Base-by-base conservation (phyloP, 148 eudicot species). In the Camellia lanceoleosa region DNA sequence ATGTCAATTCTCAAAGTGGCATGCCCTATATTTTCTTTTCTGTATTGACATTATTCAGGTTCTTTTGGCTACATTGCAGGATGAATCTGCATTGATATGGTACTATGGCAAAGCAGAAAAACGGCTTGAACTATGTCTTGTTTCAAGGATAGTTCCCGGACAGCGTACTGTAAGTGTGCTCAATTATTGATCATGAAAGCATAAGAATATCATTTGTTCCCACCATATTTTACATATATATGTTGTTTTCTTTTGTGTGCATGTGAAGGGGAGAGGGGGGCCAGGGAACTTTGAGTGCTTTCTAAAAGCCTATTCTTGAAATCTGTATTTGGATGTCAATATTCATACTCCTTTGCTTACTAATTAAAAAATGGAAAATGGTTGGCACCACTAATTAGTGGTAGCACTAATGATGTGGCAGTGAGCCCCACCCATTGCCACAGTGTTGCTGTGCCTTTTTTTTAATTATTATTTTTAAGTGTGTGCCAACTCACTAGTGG, bases 61-160 rank as follows among this genome's bases (percentile, higher is more conserved):
- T 73, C 42, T 63, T 67, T 56, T 80, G 80, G 44, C 62, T 76
- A 77, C 14, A 68, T 81, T 78, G 71, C 88, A 94, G 98, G 98
- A 94, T 82, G 98, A 94, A 76, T 81, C 98, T 68, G 67, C 80
- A 75, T 79, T 94, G 83, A 83, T 92, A 82, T 92, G 98, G 98
- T 89, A 87, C 80, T 82, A 85, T 78, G 95, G 91, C 42, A 94
- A 89, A 86, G 91, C 89, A 44, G 95, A 94, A 85, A 94, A 91
- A 76, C 92, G 89, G 67, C 91, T 92, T 81, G 93, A 91, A 74
- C 85, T 92, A 75, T 78, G 86, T 80, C 86, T 83, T 72, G 95
- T 94, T 83, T 86, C 92, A 46, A 89, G 83, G 91, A 92, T 94
- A 77, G 84, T 94, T 81, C 97, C 98, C 54, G 98, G 98, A 74